Base-by-base conservation (phyloP, 108 stramenopile species). In the Aurantiochytrium sp. region DNA sequence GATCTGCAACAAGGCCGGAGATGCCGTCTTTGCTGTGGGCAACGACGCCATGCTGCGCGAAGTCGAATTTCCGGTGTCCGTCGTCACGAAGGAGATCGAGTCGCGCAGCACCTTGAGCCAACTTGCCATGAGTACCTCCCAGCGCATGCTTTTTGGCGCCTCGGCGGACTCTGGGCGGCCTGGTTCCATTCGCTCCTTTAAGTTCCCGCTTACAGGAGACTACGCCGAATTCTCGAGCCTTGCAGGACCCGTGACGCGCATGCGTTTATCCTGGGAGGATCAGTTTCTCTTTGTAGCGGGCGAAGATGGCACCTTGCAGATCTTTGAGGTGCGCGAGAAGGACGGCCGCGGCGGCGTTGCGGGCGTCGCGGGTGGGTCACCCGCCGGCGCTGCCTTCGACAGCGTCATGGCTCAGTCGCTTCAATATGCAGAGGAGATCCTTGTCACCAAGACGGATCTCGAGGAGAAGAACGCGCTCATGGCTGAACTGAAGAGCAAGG, bases 221-320 rank as follows among this genome's bases (percentile, higher is more conserved):
- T 93, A 90, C 89, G 87, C 60, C 10, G 91, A 94, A 73, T 95
- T 94, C 89, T 87, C 94, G n/a, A 93, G 93, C 87, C 60, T 93
- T 5, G 91, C 91, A 3, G 92, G 90, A 29, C 90, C 89, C 18
- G 69, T 95, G 18, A 91, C 91, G 5, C 90, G 93, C 4, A 89
- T 95, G 93, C 60, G 92, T 16, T 59, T 94, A 3, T 90, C 92
- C n/a, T 91, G 72, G 44, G 93, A 95, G 45, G 93, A 93, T 42
- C 90, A 89, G 58, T 88, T 90, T 64, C 72, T 95, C 6, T 49
- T 93, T 69, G 93, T 87, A 58, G 89, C 92, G 35, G 95, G 93
- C 58, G 93, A 91, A 44, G 92, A 87, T 58, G 93, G 95, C 25
- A 64, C 88, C 76, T 5, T 95, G 53, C 88, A 51, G 23, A 72